Conservation (phyloP, 139 green algal genomes). For the Chlorella sp. region DNA sequence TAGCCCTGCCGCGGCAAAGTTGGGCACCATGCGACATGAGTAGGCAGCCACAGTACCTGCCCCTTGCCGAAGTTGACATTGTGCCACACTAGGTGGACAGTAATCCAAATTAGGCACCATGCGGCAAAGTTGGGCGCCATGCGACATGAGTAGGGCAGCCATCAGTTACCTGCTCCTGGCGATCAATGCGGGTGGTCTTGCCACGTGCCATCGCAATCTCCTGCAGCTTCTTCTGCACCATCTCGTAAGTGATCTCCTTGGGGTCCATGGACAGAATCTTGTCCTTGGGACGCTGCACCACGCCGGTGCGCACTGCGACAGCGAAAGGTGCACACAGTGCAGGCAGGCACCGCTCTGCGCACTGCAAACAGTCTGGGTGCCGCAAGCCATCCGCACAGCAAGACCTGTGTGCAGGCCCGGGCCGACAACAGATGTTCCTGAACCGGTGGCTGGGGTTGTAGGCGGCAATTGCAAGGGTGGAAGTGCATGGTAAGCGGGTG, state of each 20-base stretch:
- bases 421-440: too few species aligned
- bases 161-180: slow-evolving; percentile 70
- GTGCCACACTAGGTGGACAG: too few species aligned
- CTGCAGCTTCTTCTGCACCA: slow-evolving; percentile 93
- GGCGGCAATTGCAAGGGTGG: not conserved
- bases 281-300: slow-evolving; percentile 72
- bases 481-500: too few species aligned
- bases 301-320: slow-evolving; percentile 43
- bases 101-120: too few species aligned
- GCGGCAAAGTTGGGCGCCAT: too few species aligned
- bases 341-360: not conserved
- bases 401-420: too few species aligned
- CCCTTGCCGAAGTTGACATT: too few species aligned
- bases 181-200: slow-evolving; percentile 86
- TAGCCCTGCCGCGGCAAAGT: too few species aligned
- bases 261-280: slow-evolving; percentile 89
- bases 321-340: not conserved
- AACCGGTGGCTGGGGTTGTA: not conserved
- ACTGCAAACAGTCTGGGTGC: not conserved
- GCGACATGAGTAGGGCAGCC: too few species aligned
- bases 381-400: too few species aligned
- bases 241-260: slow-evolving; percentile 96
- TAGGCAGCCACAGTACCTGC: not conserved
- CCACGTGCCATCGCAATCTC: slow-evolving; percentile 90
- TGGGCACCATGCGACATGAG: not conserved